Conservation (phyloP, 1,139 yeast genomes). For the Suhomyces kunorum region DNA sequence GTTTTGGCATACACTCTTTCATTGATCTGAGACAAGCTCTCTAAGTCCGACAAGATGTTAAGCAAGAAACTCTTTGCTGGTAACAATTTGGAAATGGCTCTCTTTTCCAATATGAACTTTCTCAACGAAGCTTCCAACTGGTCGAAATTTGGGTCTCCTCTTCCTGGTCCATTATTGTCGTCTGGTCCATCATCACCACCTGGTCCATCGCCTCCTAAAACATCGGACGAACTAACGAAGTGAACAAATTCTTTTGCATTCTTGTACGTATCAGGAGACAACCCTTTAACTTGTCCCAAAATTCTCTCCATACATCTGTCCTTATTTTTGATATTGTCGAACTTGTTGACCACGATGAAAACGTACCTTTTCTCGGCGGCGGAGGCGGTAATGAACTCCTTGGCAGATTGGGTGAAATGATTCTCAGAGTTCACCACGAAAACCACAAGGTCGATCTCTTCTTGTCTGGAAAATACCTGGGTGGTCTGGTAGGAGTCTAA, state of each 20-base stretch:
- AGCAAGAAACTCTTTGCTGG: conserved; percentile 87
- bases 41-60: conserved; percentile 69
- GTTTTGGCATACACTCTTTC: conserved; percentile 54
- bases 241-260: conserved; percentile 91
- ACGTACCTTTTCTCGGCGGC: conserved; percentile 90
- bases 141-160: conserved; percentile 67
- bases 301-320: conserved; percentile 75
- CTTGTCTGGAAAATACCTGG: conserved; percentile 93
- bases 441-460: conserved; percentile 93
- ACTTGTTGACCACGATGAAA: conserved; percentile 91
- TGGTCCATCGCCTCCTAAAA: conserved; percentile 33
- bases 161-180: conserved; percentile 16
- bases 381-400: conserved; percentile 88
- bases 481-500: conserved; percentile 93
- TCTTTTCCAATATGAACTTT: conserved; percentile 82
- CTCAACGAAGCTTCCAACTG: conserved; percentile 81
- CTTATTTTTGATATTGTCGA: conserved; percentile 80
- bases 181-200: conserved; percentile 44
- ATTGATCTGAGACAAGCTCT: conserved; percentile 60
- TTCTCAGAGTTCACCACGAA: conserved; percentile 97
- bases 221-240: conserved; percentile 71
- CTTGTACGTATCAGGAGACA: conserved; percentile 90
- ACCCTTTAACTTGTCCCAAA: conserved; percentile 78
- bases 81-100: conserved; percentile 82
- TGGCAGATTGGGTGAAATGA: conserved; percentile 91